phyloP scores from a whole-genome alignment of 225 moss, liverwort and hornwort genomes.

The Polytrichum formosum region DNA sequence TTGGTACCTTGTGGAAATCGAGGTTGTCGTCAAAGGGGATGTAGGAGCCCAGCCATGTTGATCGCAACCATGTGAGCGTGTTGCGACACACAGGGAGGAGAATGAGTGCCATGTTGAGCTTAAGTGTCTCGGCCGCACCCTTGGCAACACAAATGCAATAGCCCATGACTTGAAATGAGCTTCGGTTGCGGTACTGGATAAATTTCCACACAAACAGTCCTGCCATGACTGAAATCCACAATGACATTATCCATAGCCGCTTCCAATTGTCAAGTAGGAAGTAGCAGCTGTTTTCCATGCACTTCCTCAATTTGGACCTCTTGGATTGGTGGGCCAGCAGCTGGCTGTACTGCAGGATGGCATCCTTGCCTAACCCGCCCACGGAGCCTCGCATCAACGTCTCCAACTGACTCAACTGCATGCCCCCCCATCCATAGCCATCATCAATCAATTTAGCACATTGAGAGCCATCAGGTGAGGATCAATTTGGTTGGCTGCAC shows the following conservation, averaged over 20 bases:
- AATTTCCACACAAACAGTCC: slow-evolving; percentile 73
- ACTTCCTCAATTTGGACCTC: slow-evolving; percentile 27
- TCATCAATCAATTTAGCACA: too few species aligned
- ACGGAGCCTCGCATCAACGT: slow-evolving; percentile 82
- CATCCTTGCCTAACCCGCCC: slow-evolving; percentile 57
- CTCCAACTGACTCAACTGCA: slow-evolving; percentile 83
- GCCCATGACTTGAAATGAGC: slow-evolving; percentile 59
- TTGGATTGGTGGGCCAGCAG: slow-evolving; percentile 39
- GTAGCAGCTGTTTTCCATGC: slow-evolving; percentile 41
- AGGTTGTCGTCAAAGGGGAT: slow-evolving; percentile 95
- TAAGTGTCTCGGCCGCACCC: slow-evolving; percentile 91
- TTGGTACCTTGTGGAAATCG: slow-evolving; percentile 82
- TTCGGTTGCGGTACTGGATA: slow-evolving; percentile 54
- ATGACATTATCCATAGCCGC: slow-evolving; percentile 68
- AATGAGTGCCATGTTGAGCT: slow-evolving; percentile 92
- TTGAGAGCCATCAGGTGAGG: too few species aligned
- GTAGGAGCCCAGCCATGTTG: slow-evolving; percentile 56
- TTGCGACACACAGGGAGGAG: slow-evolving; percentile 97
- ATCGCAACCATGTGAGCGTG: slow-evolving; percentile 81
- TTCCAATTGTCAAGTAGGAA: slow-evolving; percentile 84
- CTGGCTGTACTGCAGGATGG: slow-evolving; percentile 63
- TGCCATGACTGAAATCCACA: slow-evolving; percentile 70
- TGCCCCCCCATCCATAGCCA: not conserved
- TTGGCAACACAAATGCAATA: slow-evolving; percentile 76
- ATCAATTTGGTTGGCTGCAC: too few species aligned